Conservation (phyloP, 345 rosid species). For the Bruguiera sexangula region DNA sequence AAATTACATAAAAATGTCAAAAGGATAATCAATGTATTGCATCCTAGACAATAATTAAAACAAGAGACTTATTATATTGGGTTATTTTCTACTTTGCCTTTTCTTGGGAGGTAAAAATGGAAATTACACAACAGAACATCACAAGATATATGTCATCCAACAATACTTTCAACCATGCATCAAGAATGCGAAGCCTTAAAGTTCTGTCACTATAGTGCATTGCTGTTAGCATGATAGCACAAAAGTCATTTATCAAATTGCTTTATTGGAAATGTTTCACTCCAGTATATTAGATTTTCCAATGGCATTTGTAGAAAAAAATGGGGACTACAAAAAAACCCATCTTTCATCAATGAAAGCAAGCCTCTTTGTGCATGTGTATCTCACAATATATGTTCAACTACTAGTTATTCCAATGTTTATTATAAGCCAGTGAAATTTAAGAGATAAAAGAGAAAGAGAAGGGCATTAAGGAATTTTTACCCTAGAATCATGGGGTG, state of each 20-base stretch:
- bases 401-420: not conserved
- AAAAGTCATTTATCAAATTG: not conserved
- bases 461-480: not conserved
- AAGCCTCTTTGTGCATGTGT: no score
- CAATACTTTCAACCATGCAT: not conserved
- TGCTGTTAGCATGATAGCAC: not conserved
- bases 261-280: not conserved
- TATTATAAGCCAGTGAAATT: not conserved
- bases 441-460: conserved; percentile 11
- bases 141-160: not conserved
- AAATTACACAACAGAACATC: not conserved
- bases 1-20: conserved; percentile 17
- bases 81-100: not conserved
- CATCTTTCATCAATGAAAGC: no score
- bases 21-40: not conserved
- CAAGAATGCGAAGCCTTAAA: not conserved
- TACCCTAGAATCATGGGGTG: conserved; percentile 53
- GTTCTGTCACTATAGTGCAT: not conserved
- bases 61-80: not conserved
- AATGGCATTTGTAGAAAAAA: no score
- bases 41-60: not conserved
- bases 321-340: no score
- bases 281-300: no score
- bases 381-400: not conserved
- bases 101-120: not conserved